Evolutionary conservation across 345 rosid species (phyloP).

Genomic region (Moringa oleifera): DNA sequence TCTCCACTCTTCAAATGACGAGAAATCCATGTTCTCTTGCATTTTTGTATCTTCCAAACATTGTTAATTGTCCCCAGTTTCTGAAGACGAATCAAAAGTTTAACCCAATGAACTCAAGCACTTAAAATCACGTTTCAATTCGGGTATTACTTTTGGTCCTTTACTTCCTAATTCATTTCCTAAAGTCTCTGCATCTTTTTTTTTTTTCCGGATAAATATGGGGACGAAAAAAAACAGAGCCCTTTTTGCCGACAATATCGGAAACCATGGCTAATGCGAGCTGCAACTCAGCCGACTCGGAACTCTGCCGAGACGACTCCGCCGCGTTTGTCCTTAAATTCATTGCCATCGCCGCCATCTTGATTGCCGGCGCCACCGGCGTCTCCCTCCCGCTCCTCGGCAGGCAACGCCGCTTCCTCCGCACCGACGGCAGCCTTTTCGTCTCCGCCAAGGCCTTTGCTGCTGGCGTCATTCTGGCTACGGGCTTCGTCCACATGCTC

Average conservation of each 20-base stretch:
- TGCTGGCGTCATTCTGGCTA: conserved; percentile 90
- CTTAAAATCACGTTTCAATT: background rate
- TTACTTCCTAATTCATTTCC: background rate
- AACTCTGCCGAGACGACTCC: conserved; percentile 55
- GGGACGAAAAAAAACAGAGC: conserved; percentile 22
- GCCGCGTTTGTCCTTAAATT: conserved; percentile 57
- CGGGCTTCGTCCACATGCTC: conserved; percentile 96
- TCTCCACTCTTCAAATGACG: background rate
- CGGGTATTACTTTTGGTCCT: background rate
- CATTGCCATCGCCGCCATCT: conserved; percentile 68
- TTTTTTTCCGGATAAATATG: background rate
- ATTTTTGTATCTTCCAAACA: background rate
- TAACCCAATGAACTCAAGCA: background rate
- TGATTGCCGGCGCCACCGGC: conserved; percentile 58
- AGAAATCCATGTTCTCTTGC: background rate
- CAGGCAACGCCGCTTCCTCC: conserved; percentile 53
- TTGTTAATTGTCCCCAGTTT: background rate
- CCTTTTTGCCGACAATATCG: conserved; percentile 24
- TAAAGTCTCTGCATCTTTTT: background rate
- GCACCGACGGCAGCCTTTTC: conserved; percentile 59
- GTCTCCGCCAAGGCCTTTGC: conserved; percentile 87
- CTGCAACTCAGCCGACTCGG: conserved; percentile 40
- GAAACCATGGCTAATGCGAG: conserved; percentile 28
- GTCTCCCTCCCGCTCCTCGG: conserved; percentile 72
- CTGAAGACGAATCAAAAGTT: background rate